Evolutionary conservation across 148 eudicot genomes (phyloP).

Genomic region (Salicornia ramosissima): DNA sequence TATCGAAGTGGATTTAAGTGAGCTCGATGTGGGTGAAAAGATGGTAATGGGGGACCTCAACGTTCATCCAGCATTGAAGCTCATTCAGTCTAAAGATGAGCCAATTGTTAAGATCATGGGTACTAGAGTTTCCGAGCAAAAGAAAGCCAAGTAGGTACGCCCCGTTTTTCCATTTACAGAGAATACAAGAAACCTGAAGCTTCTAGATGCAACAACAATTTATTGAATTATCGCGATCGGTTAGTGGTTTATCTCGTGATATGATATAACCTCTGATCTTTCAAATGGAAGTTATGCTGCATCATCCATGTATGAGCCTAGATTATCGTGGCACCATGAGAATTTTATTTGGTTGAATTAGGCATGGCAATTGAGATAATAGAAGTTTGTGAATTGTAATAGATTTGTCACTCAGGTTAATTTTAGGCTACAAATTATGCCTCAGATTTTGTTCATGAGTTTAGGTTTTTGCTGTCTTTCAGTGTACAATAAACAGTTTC

Average conservation of each 20-base stretch:
- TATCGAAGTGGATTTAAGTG: constrained; percentile 86
- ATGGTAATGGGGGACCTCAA: constrained; percentile 70
- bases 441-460: constrained; percentile 15
- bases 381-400: constrained; percentile 14
- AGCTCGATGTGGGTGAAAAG: constrained; percentile 78
- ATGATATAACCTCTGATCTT: constrained; percentile 5
- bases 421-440: constrained; percentile 13
- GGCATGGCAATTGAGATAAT: constrained; percentile 10
- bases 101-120: constrained; percentile 73
- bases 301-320: constrained; percentile 13
- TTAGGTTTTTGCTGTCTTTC: constrained; percentile 13
- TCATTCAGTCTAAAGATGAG: constrained; percentile 49
- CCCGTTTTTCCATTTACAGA: neutral
- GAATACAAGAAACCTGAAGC: constrained; percentile 7
- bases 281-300: neutral
- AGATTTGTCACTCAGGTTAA: neutral
- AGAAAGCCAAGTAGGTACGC: constrained; percentile 47
- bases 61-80: constrained; percentile 85
- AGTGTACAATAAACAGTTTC: constrained; percentile 20
- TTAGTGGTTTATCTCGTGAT: constrained; percentile 9
- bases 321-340: constrained; percentile 2
- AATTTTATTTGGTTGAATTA: neutral
- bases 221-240: neutral
- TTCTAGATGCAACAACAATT: neutral
- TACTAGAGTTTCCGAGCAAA: constrained; percentile 69